phyloP scores from a whole-genome alignment of 1,284 basidiomycete species.

The Ceratobasidium sp. region DNA sequence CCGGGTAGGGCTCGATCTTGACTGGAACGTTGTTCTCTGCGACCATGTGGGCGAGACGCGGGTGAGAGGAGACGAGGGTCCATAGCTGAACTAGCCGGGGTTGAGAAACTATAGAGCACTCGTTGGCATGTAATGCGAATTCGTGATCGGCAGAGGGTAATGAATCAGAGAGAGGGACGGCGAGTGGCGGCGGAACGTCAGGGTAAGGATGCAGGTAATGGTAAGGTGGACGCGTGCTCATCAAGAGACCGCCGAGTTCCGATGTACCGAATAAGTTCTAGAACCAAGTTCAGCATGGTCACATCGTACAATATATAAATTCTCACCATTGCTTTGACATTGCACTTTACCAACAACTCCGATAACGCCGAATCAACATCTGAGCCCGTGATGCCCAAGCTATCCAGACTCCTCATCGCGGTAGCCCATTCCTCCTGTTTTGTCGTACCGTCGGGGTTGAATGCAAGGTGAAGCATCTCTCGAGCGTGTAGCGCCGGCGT shows the following conservation, averaged over 20 bases:
- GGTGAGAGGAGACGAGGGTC: conserved; percentile 29
- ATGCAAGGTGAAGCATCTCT: conserved; percentile 12
- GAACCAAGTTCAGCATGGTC: neutral
- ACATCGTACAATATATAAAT: neutral
- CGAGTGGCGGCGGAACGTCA: neutral
- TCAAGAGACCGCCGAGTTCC: conserved; percentile 5
- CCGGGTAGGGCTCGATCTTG: conserved; percentile 17
- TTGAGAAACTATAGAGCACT: neutral
- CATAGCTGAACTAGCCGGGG: conserved; percentile 6
- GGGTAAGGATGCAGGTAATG: conserved; percentile 15
- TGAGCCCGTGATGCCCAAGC: neutral
- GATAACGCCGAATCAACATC: conserved; percentile 8
- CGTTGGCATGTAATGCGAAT: neutral
- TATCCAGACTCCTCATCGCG: neutral
- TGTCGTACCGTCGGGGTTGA: neutral
- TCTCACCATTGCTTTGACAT: conserved; percentile 12
- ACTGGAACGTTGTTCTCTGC: neutral
- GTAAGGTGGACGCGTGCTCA: neutral
- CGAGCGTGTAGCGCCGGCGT: neutral
- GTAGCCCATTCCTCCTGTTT: neutral
- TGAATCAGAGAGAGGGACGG: neutral
- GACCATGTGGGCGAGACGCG: neutral
- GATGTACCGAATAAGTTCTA: conserved; percentile 21
- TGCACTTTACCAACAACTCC: neutral
- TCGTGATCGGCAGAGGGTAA: neutral